Base-by-base conservation (phyloP, 176 grass and related monocot species). In the Bonia amplexicaulis region DNA sequence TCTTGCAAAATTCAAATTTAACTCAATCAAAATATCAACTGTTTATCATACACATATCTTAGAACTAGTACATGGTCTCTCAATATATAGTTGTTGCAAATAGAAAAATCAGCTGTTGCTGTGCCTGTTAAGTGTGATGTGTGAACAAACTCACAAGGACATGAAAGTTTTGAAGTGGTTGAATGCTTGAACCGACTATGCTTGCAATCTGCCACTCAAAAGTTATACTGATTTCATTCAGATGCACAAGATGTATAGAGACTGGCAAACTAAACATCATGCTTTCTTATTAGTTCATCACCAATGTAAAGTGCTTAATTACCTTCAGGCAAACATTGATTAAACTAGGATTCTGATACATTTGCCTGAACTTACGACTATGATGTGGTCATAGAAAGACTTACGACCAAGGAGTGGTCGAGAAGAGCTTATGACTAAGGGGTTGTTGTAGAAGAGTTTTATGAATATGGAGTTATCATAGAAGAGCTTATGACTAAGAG, bases 121-220 rank as follows among this genome's bases (percentile, higher is more conserved):
- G 15, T 17, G 23, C 44, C 6, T 37, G 4, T 37, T 37, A 37
- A 37, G 35, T 49, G 69, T 72, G 23, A 49, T 29, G 7, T 59
- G 12, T 13, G 27, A 73, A 12, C 10, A 63, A 59, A 75, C 88
- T 77, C 89, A 96, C 91, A 46, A 76, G 40, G 17, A 77, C 66
- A 85, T 68, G 62, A 76, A 77, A 5, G 75, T 91, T 89, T 60
- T 96, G 91, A 68, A 89, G 89, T 53, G 94, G 91, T 68, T 93
- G 94, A 80, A 96, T 96, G 55, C 84, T 91, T 85, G 94, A 96
- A 33, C 83, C n/a, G 5, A 96, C 80, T 42, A 91, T 96, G 73
- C 93, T 93, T 87, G 91, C 91, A 66, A 93, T 84, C 91, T 96
- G 86, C 47, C 85, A 81, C 39, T 39, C 41, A 72, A 41, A 47